phyloP scores from a whole-genome alignment of 345 rosid species.

The Acer campestre region DNA sequence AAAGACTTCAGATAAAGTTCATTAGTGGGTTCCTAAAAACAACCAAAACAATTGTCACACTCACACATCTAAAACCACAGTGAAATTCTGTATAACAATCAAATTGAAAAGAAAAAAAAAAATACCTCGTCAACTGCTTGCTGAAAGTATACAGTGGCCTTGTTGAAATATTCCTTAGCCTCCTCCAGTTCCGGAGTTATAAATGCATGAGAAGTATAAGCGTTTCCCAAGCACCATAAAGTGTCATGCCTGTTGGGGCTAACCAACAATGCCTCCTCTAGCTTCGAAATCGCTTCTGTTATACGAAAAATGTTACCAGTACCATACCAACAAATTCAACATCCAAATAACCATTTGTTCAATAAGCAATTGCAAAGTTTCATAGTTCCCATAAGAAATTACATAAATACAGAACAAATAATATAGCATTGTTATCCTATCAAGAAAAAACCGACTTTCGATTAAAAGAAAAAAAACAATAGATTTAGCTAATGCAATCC shows the following conservation, averaged over 20 bases:
- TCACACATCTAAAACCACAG: constrained; percentile 1
- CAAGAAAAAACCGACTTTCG: neutral
- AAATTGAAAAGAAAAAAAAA: neutral
- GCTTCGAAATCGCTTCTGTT: constrained; percentile 77
- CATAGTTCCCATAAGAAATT: neutral
- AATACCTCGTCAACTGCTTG: constrained; percentile 75
- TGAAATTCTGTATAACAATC: neutral
- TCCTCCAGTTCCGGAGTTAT: constrained; percentile 64
- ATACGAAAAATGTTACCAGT: neutral
- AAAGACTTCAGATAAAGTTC: constrained; percentile 70
- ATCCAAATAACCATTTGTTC: neutral
- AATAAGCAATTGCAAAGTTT: neutral
- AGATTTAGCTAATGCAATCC: neutral
- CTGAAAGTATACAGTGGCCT: constrained; percentile 66
- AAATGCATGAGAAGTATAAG: constrained; percentile 76
- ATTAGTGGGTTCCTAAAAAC: constrained; percentile 74
- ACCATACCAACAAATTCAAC: neutral
- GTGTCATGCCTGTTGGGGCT: constrained; percentile 66
- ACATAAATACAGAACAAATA: neutral
- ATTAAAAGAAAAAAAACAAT: neutral
- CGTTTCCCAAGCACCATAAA: constrained; percentile 92
- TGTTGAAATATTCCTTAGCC: constrained; percentile 60
- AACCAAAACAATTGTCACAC: constrained; percentile 6
- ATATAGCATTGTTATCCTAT: neutral
- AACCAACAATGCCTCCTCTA: constrained; percentile 80